Base-by-base conservation (phyloP, 257 asterid genomes). In the Solanum gandarillasii region DNA sequence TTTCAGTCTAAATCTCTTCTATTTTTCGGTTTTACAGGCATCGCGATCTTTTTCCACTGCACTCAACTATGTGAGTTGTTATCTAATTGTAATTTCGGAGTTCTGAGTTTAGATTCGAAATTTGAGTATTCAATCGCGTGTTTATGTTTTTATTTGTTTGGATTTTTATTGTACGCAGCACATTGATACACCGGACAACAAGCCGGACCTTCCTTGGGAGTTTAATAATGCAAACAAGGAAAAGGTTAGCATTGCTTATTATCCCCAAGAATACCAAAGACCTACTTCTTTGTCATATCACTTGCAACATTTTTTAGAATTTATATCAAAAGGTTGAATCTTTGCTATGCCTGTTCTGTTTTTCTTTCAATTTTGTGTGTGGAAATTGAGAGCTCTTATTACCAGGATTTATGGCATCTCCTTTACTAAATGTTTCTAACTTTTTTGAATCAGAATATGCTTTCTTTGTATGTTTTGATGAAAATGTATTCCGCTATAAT, bases 21-120 rank as follows among this genome's bases (percentile, higher is more conserved):
- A 34, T 14, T 71, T 68, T 1, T 14, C 1, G 74, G 86, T 83
- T 90, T 13, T 87, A 89, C 93, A 95, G 98, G 93, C 92, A n/a
- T 91, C 96, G 62, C 93, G 98, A 89, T 93, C 97, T 8, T 91
- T 96, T 70, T 95, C 98, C 75, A 94, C 98, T 75, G 98, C 99
- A 75, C 90, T 95, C 86, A 97, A 97, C 90, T 97, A 95, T 86
- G 99, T 95, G 85, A 94, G 98, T 88, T 87, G 29, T 76, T 38
- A 52, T 76, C 25, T 10, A 46, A 9, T 78, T 72, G 13, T 84
- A 39, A 36, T 13, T 4, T 83, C 10, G 35, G 60, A 76, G 34
- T 78, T 27, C 23, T 75, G 58, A 88, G 71, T 78, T 71, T 43
- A 46, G 83, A 27, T 88, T n/a, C 16, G 12, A 55, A 46, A 67